These are phyloP conservation scores for Actinomortierella ambigua DNA, from an alignment of 371 early-diverging fungal genomes.

Conservation along the genomic window DNA sequence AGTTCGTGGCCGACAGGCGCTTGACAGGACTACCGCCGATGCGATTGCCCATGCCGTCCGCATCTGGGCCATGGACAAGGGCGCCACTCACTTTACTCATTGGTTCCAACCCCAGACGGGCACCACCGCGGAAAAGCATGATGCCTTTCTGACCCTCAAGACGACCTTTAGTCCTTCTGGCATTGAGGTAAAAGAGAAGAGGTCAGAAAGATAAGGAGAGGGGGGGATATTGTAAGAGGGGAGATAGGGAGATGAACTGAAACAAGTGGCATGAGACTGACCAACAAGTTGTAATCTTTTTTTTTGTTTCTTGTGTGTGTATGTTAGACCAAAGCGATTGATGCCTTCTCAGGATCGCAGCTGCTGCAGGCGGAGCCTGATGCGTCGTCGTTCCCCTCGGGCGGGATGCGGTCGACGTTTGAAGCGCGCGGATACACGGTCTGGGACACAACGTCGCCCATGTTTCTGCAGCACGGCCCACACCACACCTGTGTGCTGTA, in stretches of 20 bases:
- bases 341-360: conserved; percentile 93
- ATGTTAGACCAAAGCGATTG: conserved; percentile 74
- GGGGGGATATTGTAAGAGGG: too few relatives aligned
- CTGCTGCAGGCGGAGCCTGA: conserved; percentile 97
- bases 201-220: too few relatives aligned
- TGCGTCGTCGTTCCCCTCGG: conserved; percentile 97
- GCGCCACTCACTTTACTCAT: conserved; percentile 96
- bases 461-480: conserved; percentile 92
- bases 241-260: too few relatives aligned
- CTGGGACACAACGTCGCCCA: conserved; percentile 96
- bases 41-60: conserved; percentile 96
- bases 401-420: conserved; percentile 96
- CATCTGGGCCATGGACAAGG: conserved; percentile 93
- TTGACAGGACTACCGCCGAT: conserved; percentile 93
- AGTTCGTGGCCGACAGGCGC: conserved; percentile 77
- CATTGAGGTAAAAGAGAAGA: conserved; percentile 72
- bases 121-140: conserved; percentile 96
- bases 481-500: conserved; percentile 90
- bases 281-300: not conserved
- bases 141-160: conserved; percentile 86
- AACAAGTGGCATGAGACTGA: too few relatives aligned
- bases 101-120: conserved; percentile 99
- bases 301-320: not conserved
- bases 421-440: conserved; percentile 98
- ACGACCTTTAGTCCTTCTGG: conserved; percentile 66